Conservation (phyloP, 176 grass and related monocot genomes). For the Metroxylon sagu region DNA sequence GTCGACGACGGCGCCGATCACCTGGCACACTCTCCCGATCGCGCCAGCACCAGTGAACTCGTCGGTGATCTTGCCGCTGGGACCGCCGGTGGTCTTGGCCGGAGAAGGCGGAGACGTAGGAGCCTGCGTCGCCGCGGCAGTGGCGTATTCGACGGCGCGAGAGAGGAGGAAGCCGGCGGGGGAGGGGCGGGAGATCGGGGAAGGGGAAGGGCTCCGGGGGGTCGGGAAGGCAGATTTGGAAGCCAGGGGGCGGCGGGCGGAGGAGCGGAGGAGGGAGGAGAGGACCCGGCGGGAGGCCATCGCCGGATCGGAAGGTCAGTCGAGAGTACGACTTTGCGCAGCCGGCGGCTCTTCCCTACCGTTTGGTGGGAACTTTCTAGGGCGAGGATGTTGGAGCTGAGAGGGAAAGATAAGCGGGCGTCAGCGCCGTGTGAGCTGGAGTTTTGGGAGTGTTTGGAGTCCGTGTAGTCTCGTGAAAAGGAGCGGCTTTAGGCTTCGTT, state of each 20-base stretch:
- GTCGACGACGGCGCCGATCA: conserved; percentile 95
- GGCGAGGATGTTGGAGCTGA: no score
- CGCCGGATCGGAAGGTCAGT: conserved; percentile 29
- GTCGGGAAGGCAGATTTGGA: not conserved
- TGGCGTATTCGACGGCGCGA: conserved; percentile 53
- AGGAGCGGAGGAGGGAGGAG: conserved; percentile 59
- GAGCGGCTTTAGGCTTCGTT: no score
- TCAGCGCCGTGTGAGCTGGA: no score
- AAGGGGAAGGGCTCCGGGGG: conserved; percentile 18
- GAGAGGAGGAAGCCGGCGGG: conserved; percentile 56
- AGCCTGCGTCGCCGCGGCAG: conserved; percentile 33
- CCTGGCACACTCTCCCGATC: conserved; percentile 90
- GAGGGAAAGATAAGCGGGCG: no score
- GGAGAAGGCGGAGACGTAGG: conserved; percentile 10
- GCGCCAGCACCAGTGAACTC: conserved; percentile 91
- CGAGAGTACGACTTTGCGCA: no score
- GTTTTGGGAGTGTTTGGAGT: no score
- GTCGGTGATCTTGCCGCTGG: conserved; percentile 79
- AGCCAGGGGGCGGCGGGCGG: conserved; percentile 23
- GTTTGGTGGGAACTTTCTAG: no score
- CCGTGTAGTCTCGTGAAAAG: no score
- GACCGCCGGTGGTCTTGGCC: conserved; percentile 4
- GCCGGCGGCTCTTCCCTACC: no score
- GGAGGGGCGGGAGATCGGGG: conserved; percentile 47
- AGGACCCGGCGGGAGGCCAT: conserved; percentile 86